These are phyloP conservation scores for Gaeumannomyces sp. DNA, from an alignment of 2,329 filamentous ascomycete species.

Conservation along the genomic window DNA sequence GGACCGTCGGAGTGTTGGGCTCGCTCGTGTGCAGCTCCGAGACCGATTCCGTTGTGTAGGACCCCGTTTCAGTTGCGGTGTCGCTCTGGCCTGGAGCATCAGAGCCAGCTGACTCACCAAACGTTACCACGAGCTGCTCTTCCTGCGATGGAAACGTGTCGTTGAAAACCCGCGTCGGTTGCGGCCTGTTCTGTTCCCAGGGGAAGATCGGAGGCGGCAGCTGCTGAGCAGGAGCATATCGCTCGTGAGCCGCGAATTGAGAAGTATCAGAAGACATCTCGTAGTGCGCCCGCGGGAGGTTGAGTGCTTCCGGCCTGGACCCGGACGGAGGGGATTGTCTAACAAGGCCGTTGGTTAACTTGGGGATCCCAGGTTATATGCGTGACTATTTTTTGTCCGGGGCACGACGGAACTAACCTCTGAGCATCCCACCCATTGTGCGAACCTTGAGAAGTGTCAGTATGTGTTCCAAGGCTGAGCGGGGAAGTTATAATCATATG, in stretches of 20 bases:
- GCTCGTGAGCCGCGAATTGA: conserved; percentile 72
- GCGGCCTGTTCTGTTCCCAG: conserved; percentile 70
- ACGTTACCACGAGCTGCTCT: conserved; percentile 4
- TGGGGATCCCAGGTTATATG: not conserved
- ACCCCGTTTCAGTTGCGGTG: not conserved
- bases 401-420: conserved; percentile 31
- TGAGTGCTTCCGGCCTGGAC: conserved; percentile 77
- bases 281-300: conserved; percentile 75
- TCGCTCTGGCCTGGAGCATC: too few species aligned
- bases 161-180: conserved; percentile 60
- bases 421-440: conserved; percentile 45
- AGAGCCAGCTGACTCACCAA: too few species aligned
- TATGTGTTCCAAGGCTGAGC: conserved; percentile 36
- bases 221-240: conserved; percentile 60
- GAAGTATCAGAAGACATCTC: conserved; percentile 71
- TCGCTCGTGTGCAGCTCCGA: conserved; percentile 33
- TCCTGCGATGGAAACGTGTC: conserved; percentile 29
- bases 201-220: conserved; percentile 73
- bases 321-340: conserved; percentile 58
- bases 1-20: conserved; percentile 37
- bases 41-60: conserved; percentile 12
- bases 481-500: conserved; percentile 21
- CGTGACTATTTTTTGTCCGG: not conserved
- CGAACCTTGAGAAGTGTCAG: conserved; percentile 42
- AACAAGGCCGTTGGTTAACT: conserved; percentile 16